phyloP scores from a whole-genome alignment of 805 yeast genomes.

The Ogataea haglerorum region DNA sequence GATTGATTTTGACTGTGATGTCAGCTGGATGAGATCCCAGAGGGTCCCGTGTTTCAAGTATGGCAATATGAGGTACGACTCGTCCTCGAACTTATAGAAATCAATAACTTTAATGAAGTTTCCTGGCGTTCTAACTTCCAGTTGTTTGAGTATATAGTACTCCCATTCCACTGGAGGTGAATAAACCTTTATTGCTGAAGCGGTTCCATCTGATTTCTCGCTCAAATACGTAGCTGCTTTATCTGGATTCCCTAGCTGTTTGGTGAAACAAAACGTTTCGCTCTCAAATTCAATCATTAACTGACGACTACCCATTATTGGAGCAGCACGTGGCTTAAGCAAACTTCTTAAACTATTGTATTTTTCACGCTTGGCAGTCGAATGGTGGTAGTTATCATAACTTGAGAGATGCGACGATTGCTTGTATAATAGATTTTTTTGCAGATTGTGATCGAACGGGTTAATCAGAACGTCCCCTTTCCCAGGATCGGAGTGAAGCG shows the following conservation, averaged over 20 bases:
- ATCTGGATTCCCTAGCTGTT: slow-evolving; percentile 76
- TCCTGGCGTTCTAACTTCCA: slow-evolving; percentile 39
- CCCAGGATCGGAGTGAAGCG: slow-evolving; percentile 7
- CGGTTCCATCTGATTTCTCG: slow-evolving; percentile 52
- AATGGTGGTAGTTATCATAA: slow-evolving; percentile 29
- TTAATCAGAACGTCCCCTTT: slow-evolving; percentile 21
- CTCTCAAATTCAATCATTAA: slow-evolving; percentile 44
- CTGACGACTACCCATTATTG: slow-evolving; percentile 31
- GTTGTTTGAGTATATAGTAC: slow-evolving; percentile 62
- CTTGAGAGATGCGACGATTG: slow-evolving; percentile 25
- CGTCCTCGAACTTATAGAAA: slow-evolving; percentile 58
- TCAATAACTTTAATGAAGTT: slow-evolving; percentile 43
- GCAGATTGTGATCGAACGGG: slow-evolving; percentile 43
- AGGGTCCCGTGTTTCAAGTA: slow-evolving; percentile 70
- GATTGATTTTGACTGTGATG: slow-evolving; percentile 33
- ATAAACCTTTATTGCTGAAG: slow-evolving; percentile 71
- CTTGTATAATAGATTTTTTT: slow-evolving; percentile 36
- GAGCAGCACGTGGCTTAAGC: slow-evolving; percentile 19
- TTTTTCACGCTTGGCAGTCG: slow-evolving; percentile 11
- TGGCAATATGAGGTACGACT: slow-evolving; percentile 63
- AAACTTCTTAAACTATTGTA: slow-evolving; percentile 15
- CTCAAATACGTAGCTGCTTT: slow-evolving; percentile 73
- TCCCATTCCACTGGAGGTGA: slow-evolving; percentile 77
- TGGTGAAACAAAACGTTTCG: slow-evolving; percentile 45
- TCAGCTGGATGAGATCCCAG: slow-evolving; percentile 59